These are phyloP conservation scores for Teratosphaeria pseudoeucalypti DNA, from an alignment of 2,329 filamentous ascomycete species.

Conservation along the genomic window DNA sequence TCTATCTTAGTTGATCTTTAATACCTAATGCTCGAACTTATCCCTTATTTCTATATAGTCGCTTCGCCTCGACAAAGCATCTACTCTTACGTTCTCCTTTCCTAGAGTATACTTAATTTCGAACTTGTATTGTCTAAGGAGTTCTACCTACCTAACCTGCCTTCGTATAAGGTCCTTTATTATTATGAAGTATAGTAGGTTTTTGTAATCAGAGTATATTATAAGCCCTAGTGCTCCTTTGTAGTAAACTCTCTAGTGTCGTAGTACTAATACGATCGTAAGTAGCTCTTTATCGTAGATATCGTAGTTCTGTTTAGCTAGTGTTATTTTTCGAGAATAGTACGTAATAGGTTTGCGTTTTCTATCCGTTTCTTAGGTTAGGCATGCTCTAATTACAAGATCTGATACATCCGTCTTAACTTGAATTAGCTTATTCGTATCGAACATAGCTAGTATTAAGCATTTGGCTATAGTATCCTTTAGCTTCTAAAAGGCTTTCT, in stretches of 20 bases:
- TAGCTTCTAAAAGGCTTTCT: conserved; percentile 2
- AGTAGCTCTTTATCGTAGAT: conserved; percentile 29
- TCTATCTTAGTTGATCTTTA: background rate
- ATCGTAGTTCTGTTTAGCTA: conserved; percentile 26
- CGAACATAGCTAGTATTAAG: conserved; percentile 5
- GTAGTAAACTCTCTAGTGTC: conserved; percentile 5
- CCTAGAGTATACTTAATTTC: conserved; percentile 1
- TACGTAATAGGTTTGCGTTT: conserved; percentile 13
- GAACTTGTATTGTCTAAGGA: background rate
- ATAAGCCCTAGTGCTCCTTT: background rate
- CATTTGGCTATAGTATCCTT: conserved; percentile 1
- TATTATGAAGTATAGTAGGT: conserved; percentile 20
- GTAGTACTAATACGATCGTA: conserved; percentile 21
- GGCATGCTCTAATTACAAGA: background rate
- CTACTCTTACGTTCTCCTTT: background rate
- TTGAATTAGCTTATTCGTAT: conserved; percentile 3
- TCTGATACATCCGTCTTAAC: conserved; percentile 1
- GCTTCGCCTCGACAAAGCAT: background rate
- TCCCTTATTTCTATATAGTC: conserved; percentile 2
- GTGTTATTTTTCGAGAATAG: no score
- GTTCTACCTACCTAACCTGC: background rate
- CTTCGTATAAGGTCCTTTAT: conserved; percentile 19
- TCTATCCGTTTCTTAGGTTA: background rate
- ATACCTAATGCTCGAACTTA: background rate
- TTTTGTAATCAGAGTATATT: conserved; percentile 22